A percentile compares a stretch with the other conserved stretches of the same genome.
phyloP scores from a whole-genome alignment of 805 yeast genomes.

The Zygosaccharomyces siamensis region DNA sequence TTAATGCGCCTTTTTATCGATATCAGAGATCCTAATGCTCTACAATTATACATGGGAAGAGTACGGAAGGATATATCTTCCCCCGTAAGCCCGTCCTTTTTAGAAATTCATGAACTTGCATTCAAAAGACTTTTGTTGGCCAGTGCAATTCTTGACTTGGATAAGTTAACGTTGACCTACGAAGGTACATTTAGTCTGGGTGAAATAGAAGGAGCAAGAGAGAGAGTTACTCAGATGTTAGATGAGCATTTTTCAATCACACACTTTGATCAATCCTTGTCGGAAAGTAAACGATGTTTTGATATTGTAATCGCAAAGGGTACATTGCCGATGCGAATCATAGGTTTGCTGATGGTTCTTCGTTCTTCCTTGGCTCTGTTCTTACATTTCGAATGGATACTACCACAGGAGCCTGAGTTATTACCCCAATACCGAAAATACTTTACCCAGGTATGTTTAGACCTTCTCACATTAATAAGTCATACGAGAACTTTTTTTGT shows the following conservation, averaged over 20 bases:
- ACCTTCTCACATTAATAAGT: constrained; percentile 18
- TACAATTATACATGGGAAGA: constrained; percentile 19
- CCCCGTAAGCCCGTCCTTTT: constrained; percentile 8
- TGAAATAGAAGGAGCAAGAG: constrained; percentile 20
- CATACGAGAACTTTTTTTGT: constrained; percentile 24
- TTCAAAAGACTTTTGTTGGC: constrained; percentile 27
- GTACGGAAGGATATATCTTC: constrained; percentile 20
- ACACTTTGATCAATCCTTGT: constrained; percentile 4
- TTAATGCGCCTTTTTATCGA: constrained; percentile 19
- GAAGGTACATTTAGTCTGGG: constrained; percentile 17
- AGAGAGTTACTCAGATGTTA: constrained; percentile 20
- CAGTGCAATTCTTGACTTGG: constrained; percentile 25
- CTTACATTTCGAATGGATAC: constrained; percentile 26
- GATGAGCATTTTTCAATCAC: constrained; percentile 19
- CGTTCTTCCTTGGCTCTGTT: constrained; percentile 29
- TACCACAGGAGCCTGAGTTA: constrained; percentile 11
- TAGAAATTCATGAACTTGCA: constrained; percentile 22
- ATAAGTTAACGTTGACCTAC: constrained; percentile 25
- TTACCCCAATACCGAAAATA: constrained; percentile 22
- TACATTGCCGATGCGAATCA: constrained; percentile 25
- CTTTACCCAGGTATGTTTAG: constrained; percentile 18
- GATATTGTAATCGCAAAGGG: constrained; percentile 13
- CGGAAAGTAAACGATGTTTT: constrained; percentile 1
- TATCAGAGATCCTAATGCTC: constrained; percentile 17
- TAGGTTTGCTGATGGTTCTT: constrained; percentile 24